Conservation (phyloP, 2,329 filamentous ascomycete species). For the Colletotrichum sidae region DNA sequence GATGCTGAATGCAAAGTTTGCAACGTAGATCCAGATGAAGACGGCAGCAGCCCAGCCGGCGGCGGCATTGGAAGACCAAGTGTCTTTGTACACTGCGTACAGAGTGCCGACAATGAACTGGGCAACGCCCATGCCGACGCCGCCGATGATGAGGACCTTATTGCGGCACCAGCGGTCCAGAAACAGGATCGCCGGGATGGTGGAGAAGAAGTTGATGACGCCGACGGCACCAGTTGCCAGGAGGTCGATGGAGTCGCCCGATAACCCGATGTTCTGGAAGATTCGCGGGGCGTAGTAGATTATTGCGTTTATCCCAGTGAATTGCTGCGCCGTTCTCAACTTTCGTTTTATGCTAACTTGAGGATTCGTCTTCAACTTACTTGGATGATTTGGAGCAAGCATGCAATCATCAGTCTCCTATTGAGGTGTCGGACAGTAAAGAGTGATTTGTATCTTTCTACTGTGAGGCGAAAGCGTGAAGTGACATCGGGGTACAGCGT, state of each 20-base stretch:
- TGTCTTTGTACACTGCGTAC: conserved; percentile 58
- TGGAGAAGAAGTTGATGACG: conserved; percentile 63
- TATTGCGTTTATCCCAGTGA: conserved; percentile 50
- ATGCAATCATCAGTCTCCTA: conserved; percentile 55
- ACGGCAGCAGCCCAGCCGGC: conserved; percentile 70
- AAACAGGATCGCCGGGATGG: conserved; percentile 50
- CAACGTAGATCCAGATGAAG: conserved; percentile 68
- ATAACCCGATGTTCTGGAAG: conserved; percentile 56
- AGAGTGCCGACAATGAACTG: conserved; percentile 68
- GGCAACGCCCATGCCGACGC: conserved; percentile 48
- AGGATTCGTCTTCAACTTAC: too few species aligned
- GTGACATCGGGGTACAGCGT: conserved; percentile 44
- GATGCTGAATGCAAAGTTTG: conserved; percentile 47
- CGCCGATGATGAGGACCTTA: conserved; percentile 48
- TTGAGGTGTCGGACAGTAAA: conserved; percentile 47
- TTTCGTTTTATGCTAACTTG: too few species aligned
- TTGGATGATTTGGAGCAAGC: conserved; percentile 61
- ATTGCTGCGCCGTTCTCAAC: conserved; percentile 53
- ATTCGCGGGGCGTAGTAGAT: conserved; percentile 62
- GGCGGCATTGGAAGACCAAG: conserved; percentile 57
- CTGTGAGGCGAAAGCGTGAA: neutral
- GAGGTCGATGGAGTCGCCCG: conserved; percentile 55
- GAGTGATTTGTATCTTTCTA: conserved; percentile 44
- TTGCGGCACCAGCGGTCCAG: conserved; percentile 61
- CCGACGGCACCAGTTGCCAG: conserved; percentile 69